Percentiles rank a stretch among this genome's conserved stretches.
Conservation (phyloP, 257 asterid genomes). For the Craterostigma plantagineum region DNA sequence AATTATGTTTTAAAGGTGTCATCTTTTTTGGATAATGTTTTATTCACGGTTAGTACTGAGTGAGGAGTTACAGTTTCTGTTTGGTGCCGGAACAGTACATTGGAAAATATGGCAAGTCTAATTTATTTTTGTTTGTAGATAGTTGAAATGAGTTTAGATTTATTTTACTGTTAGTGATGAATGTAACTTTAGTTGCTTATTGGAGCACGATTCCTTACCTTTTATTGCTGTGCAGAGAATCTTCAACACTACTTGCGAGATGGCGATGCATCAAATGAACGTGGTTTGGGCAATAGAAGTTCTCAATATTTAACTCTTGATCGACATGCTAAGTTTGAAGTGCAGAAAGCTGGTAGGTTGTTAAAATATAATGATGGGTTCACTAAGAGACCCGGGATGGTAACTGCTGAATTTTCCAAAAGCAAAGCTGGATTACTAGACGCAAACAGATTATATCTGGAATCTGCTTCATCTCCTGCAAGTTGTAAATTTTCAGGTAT, state of each 20-base stretch:
- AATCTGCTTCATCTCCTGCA: slow-evolving; percentile 25
- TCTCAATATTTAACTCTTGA: slow-evolving; percentile 17
- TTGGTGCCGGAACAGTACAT: too few relatives aligned
- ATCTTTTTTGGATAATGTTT: too few relatives aligned
- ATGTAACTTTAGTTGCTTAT: slow-evolving; percentile 19
- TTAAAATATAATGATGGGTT: slow-evolving; percentile 27
- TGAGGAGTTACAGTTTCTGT: too few relatives aligned
- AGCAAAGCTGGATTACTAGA: slow-evolving; percentile 25
- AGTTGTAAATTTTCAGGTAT: slow-evolving; percentile 34
- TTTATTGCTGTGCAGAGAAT: slow-evolving; percentile 17
- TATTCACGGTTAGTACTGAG: too few relatives aligned
- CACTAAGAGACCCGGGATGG: slow-evolving; percentile 44
- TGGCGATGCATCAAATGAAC: slow-evolving; percentile 15
- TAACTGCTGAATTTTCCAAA: slow-evolving; percentile 24
- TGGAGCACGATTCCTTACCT: slow-evolving; percentile 27
- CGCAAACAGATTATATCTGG: slow-evolving; percentile 24
- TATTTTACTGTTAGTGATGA: slow-evolving; percentile 1
- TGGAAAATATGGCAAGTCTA: too few relatives aligned
- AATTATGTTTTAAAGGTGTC: too few relatives aligned
- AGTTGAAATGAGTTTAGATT: too few relatives aligned
- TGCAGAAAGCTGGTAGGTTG: slow-evolving; percentile 30
- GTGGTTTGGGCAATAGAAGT: slow-evolving; percentile 16
- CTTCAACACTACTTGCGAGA: slow-evolving; percentile 17
- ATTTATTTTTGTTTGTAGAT: too few relatives aligned
- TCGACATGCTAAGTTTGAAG: slow-evolving; percentile 20